A percentile compares a stretch with the other conserved stretches of the same genome.
phyloP scores from a whole-genome alignment of 108 stramenopile species.

The Fistulifera solaris region DNA sequence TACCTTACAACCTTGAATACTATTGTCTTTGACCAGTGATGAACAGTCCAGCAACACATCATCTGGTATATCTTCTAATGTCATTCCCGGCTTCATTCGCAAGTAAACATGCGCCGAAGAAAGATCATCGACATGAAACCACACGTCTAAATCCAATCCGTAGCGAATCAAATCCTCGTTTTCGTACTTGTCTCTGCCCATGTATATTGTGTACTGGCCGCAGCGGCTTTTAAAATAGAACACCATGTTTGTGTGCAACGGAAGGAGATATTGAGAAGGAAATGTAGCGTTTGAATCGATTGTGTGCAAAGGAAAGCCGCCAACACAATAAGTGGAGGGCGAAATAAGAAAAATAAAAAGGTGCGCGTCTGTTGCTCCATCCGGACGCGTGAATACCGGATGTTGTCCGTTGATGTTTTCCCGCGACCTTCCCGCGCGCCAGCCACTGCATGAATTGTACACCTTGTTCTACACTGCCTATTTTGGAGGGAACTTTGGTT shows the following conservation, averaged over 20 bases:
- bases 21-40: constrained; percentile 74
- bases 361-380: no score
- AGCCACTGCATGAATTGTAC: no score
- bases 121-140: constrained; percentile 98
- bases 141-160: constrained; percentile 77
- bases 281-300: no score
- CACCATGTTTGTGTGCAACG: constrained; percentile 39
- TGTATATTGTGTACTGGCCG: constrained; percentile 70
- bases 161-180: constrained; percentile 98
- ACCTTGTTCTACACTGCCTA: no score
- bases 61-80: constrained; percentile 75
- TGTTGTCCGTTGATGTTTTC: no score
- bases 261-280: no score
- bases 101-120: constrained; percentile 97
- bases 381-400: no score
- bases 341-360: no score
- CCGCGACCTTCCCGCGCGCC: no score
- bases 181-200: constrained; percentile 90
- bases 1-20: constrained; percentile 72
- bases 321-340: no score
- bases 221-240: constrained; percentile 65
- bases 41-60: constrained; percentile 63
- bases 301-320: no score
- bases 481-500: no score
- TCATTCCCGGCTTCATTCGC: constrained; percentile 81